Evolutionary conservation across 148 eudicot species (phyloP), one percentile per base, ranked within the genome.

Genomic region (Chenopodium album): DNA sequence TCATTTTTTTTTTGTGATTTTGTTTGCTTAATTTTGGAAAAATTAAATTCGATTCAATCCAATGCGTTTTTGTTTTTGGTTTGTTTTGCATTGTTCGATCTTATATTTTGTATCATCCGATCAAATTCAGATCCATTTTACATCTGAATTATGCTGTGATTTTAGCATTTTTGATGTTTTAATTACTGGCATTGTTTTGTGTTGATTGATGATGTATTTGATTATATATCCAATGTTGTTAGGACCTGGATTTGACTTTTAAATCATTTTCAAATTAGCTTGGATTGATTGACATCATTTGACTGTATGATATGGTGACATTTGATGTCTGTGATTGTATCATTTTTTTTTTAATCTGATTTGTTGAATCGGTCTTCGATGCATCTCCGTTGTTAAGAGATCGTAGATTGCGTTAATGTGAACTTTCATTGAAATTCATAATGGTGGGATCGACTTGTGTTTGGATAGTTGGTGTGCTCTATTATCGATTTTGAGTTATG

Each of bases 101-200:
- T 73, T 73, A 73, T 70, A 4, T 12, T 9, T 73, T 41, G 3
- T 32, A 3, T 12, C 6, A 6, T 80, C 65, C 0, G 78, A 75
- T 81, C 77, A 60, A 10, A 9, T 34, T 81, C 44, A n/a, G 78
- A 48, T 81, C 75, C 31, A 20, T 23, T 76, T 62, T 48, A 9
- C 50, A 7, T 76, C 26, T 66, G n/a, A 65, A 65, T 67, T 34
- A 0, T 44, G 37, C 14, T 50, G 32, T 75, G 59, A n/a, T 14
- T 76, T 46, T 74, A 3, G 73, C 78, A 11, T 37, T 28, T 76
- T 69, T 9, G 26, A n/a, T 23, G 10, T 10, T 14, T 26, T 22
- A 6, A 64, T 71, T 63, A 20, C 11, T 41, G 6, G 66, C 34
- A n/a, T 74, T 76, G 66, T 62, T 48, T 2, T 5, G 44, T 41